phyloP scores from a whole-genome alignment of 176 grass and related monocot genomes.

The Raddia distichophylla region DNA sequence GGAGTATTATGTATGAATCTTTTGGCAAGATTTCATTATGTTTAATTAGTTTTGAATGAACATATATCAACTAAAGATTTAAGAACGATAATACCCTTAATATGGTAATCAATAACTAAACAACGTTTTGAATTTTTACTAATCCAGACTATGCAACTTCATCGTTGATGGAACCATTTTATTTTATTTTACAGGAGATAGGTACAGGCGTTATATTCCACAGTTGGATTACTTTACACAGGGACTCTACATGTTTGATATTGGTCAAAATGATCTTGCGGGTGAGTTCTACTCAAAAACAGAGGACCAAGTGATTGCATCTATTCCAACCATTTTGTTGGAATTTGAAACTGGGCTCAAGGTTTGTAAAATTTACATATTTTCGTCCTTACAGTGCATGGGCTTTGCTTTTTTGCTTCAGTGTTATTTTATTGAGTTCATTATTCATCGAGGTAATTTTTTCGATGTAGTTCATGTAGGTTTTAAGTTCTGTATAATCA shows the following conservation, averaged over 20 bases:
- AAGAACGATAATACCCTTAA: neutral
- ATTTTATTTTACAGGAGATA: constrained; percentile 61
- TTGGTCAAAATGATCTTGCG: constrained; percentile 98
- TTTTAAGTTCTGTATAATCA: neutral
- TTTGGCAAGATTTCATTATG: neutral
- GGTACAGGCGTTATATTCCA: constrained; percentile 72
- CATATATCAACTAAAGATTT: neutral
- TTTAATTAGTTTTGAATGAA: neutral
- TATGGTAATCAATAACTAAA: constrained; percentile 9
- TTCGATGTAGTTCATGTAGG: neutral
- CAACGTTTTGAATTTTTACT: constrained; percentile 31
- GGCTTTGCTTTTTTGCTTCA: neutral
- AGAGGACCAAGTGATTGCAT: constrained; percentile 88
- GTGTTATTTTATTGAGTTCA: neutral
- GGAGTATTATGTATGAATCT: constrained; percentile 20
- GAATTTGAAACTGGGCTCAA: constrained; percentile 94
- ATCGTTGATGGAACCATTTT: neutral
- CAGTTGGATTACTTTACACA: constrained; percentile 68
- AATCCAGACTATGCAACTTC: neutral
- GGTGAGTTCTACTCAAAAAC: constrained; percentile 85
- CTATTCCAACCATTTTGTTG: constrained; percentile 81
- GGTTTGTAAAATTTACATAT: constrained; percentile 49
- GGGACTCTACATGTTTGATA: constrained; percentile 97
- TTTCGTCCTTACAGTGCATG: constrained; percentile 28
- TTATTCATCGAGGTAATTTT: neutral